These are phyloP conservation scores for Syncephalastrum contaminatum DNA, from an alignment of 371 early-diverging fungal species.

Conservation along the genomic window DNA sequence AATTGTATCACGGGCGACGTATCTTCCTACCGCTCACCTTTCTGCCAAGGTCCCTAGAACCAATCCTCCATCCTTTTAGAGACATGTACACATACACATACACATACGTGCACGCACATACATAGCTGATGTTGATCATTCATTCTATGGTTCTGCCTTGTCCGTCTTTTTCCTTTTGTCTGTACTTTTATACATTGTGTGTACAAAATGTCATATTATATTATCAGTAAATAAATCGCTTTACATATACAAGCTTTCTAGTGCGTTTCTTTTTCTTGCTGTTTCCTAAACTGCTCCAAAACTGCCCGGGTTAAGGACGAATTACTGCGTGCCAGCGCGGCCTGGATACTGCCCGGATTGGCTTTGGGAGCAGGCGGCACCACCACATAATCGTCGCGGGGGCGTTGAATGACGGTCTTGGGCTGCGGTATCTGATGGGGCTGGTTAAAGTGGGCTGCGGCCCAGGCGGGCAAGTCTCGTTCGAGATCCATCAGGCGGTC, in stretches of 20 bases:
- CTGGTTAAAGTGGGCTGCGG: constrained; percentile 70
- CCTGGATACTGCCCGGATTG: constrained; percentile 28
- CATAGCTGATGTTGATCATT: too few relatives aligned
- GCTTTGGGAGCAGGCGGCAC: constrained; percentile 8
- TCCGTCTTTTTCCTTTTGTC: too few relatives aligned
- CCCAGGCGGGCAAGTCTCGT: constrained; percentile 69
- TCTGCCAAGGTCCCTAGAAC: neutral
- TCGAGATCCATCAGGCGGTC: constrained; percentile 70
- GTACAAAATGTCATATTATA: too few relatives aligned
- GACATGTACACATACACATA: too few relatives aligned
- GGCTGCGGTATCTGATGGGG: constrained; percentile 53
- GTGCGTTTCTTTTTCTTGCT: constrained; percentile 4
- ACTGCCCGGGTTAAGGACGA: constrained; percentile 50
- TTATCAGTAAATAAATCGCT: too few relatives aligned
- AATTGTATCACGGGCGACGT: constrained; percentile 1
- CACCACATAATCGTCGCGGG: constrained; percentile 9
- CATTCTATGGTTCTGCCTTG: too few relatives aligned
- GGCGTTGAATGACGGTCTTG: constrained; percentile 30
- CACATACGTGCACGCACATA: too few relatives aligned
- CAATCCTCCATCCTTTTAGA: too few relatives aligned
- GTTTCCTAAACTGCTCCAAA: constrained; percentile 43
- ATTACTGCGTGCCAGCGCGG: constrained; percentile 22
- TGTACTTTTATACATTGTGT: too few relatives aligned
- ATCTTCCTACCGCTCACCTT: constrained; percentile 1
- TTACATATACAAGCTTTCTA: too few relatives aligned